Percentiles rank a stretch among this genome's conserved stretches.
These are phyloP conservation scores for Geotrichum fermentans DNA, from an alignment of 1,139 yeast genomes.

Conservation along the genomic window DNA sequence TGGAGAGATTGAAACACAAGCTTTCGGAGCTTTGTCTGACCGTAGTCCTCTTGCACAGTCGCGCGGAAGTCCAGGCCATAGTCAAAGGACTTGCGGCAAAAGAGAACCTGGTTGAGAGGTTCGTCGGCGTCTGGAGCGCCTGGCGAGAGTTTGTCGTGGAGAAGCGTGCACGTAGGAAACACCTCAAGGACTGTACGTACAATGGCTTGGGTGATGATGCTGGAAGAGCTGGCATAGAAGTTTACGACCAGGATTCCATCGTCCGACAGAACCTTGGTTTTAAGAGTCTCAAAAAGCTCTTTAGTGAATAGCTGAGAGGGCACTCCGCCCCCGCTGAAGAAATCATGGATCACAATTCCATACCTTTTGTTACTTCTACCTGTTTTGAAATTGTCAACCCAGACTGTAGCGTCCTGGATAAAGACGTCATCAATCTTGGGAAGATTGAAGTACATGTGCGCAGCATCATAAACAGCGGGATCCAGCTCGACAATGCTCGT, in stretches of 20 bases:
- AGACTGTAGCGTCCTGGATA: slow-evolving; percentile 8
- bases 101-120: slow-evolving; percentile 1
- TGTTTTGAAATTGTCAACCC: slow-evolving; percentile 2
- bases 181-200: slow-evolving; percentile 1
- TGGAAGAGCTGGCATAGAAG: slow-evolving; percentile 3
- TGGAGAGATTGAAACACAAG: slow-evolving; percentile 4
- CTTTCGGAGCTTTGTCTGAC: slow-evolving; percentile 5
- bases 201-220: background rate
- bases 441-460: slow-evolving; percentile 9
- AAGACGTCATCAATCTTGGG: background rate
- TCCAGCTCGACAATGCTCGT: slow-evolving; percentile 14
- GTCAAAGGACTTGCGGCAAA: slow-evolving; percentile 7
- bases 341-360: slow-evolving; percentile 11
- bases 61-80: background rate
- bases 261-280: background rate
- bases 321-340: slow-evolving; percentile 9
- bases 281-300: slow-evolving; percentile 1
- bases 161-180: slow-evolving; percentile 9
- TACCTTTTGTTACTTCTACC: background rate
- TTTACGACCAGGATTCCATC: slow-evolving; percentile 15
- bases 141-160: slow-evolving; percentile 8
- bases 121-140: background rate
- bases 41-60: background rate
- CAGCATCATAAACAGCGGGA: slow-evolving; percentile 10
- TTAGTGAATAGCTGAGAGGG: background rate